These are phyloP conservation scores for Friedmanniomyces simplex DNA, from an alignment of 495 filamentous ascomycete species.

Conservation along the genomic window DNA sequence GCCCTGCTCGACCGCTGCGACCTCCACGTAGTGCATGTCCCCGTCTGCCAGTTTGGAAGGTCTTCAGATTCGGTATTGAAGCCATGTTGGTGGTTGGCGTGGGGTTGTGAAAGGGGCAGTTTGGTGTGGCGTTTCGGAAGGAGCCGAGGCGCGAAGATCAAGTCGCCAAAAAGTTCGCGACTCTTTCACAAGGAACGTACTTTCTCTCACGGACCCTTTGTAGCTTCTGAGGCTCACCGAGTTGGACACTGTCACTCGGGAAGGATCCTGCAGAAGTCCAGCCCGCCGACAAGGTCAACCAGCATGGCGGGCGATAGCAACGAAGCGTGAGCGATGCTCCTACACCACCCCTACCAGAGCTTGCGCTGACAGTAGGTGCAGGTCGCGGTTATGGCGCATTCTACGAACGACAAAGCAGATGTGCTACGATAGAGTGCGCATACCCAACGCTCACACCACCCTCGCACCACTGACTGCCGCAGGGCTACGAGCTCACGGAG, in stretches of 20 bases:
- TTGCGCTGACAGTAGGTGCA: background rate
- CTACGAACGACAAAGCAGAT: slow-evolving; percentile 29
- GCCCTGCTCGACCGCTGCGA: background rate
- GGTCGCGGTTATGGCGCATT: slow-evolving; percentile 25
- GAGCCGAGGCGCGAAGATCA: background rate
- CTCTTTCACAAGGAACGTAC: too few species aligned
- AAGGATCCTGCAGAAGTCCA: too few species aligned
- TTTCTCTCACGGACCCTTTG: too few species aligned
- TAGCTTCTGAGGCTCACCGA: too few species aligned
- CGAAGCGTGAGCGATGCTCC: background rate
- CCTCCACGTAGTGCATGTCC: slow-evolving; percentile 8
- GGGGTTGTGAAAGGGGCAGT: too few species aligned
- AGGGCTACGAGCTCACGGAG: slow-evolving; percentile 90
- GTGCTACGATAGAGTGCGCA: slow-evolving; percentile 30
- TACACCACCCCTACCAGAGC: background rate
- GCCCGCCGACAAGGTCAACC: background rate
- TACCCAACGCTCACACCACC: background rate
- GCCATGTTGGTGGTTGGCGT: background rate
- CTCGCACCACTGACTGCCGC: slow-evolving; percentile 16
- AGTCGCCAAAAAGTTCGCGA: too few species aligned
- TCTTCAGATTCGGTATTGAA: slow-evolving; percentile 20
- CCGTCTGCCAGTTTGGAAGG: slow-evolving; percentile 8
- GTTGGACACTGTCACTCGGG: too few species aligned
- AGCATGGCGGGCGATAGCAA: background rate
- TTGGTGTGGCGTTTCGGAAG: background rate